A percentile compares a stretch with the other conserved stretches of the same genome.
phyloP scores from a whole-genome alignment of 2,329 filamentous ascomycete genomes.

The Diaporthe vaccinii region DNA sequence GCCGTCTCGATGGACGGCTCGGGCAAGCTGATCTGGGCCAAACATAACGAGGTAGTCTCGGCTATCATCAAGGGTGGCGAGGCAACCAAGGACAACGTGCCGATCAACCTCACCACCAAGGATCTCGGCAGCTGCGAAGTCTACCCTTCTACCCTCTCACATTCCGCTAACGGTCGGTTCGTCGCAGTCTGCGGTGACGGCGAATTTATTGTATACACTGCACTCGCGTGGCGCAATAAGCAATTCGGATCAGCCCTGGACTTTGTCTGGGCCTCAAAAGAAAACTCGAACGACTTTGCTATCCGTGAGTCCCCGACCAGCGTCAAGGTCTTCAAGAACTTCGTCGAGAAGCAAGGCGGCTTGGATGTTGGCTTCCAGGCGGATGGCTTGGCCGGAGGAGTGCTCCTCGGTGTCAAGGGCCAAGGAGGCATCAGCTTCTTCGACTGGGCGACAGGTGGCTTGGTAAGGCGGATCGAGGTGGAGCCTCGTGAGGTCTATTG shows the following conservation, averaged over 20 bases:
- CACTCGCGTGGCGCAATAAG: slow-evolving; percentile 96
- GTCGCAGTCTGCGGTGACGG: slow-evolving; percentile 94
- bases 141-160: slow-evolving; percentile 92
- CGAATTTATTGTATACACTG: slow-evolving; percentile 99
- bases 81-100: slow-evolving; percentile 89
- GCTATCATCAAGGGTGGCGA: slow-evolving; percentile 94
- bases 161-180: slow-evolving; percentile 93
- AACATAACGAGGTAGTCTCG: slow-evolving; percentile 94
- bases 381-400: slow-evolving; percentile 89
- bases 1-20: slow-evolving; percentile 97
- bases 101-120: slow-evolving; percentile 89
- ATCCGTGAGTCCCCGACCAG: slow-evolving; percentile 95
- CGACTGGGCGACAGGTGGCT: slow-evolving; percentile 91
- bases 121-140: slow-evolving; percentile 97
- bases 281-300: slow-evolving; percentile 98
- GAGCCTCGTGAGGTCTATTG: slow-evolving; percentile 87
- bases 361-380: slow-evolving; percentile 96
- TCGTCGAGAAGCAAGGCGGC: slow-evolving; percentile 89
- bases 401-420: slow-evolving; percentile 93
- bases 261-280: slow-evolving; percentile 97
- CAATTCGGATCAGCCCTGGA: slow-evolving; percentile 95
- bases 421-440: slow-evolving; percentile 96
- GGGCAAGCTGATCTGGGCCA: slow-evolving; percentile 96
- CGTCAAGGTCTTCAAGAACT: slow-evolving; percentile 98
- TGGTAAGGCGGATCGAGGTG: slow-evolving; percentile 93